phyloP scores from a whole-genome alignment of 2,329 filamentous ascomycete species.

The Neospermospora avenae region DNA sequence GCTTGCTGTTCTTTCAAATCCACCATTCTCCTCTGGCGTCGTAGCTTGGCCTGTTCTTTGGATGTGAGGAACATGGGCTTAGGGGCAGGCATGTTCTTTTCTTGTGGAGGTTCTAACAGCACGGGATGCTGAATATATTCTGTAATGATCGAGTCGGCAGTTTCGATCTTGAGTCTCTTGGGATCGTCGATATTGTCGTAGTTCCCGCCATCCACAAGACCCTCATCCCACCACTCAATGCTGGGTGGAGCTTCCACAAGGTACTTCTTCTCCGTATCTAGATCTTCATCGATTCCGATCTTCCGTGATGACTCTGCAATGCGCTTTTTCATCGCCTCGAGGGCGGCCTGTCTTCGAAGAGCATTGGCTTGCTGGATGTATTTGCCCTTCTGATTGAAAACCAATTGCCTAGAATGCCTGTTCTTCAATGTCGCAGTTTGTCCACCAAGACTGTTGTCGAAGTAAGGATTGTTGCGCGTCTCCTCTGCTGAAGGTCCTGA shows the following conservation, averaged over 20 bases:
- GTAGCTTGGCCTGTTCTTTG: conserved; percentile 87
- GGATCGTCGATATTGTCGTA: conserved; percentile 70
- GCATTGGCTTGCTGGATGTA: conserved; percentile 94
- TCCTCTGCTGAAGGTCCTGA: conserved; percentile 56
- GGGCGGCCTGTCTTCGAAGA: conserved; percentile 76
- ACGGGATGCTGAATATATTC: conserved; percentile 91
- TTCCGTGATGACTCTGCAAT: conserved; percentile 85
- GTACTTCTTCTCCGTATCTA: conserved; percentile 86
- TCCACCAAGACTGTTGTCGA: conserved; percentile 64
- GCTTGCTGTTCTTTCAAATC: conserved; percentile 95
- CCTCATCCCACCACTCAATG: conserved; percentile 98
- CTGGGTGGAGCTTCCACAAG: conserved; percentile 79
- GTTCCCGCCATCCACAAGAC: conserved; percentile 68
- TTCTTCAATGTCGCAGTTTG: conserved; percentile 56
- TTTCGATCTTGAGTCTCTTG: conserved; percentile 67
- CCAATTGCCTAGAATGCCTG: conserved; percentile 69
- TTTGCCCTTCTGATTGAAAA: conserved; percentile 95
- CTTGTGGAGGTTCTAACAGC: conserved; percentile 84
- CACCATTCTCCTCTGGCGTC: conserved; percentile 84
- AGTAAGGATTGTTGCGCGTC: conserved; percentile 74
- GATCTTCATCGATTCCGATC: conserved; percentile 89
- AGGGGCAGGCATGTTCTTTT: conserved; percentile 71
- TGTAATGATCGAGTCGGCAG: conserved; percentile 83
- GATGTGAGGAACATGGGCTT: conserved; percentile 92
- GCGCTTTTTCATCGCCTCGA: conserved; percentile 92